phyloP scores from a whole-genome alignment of 768 basidiomycete genomes.

The Suillus weaverae region DNA sequence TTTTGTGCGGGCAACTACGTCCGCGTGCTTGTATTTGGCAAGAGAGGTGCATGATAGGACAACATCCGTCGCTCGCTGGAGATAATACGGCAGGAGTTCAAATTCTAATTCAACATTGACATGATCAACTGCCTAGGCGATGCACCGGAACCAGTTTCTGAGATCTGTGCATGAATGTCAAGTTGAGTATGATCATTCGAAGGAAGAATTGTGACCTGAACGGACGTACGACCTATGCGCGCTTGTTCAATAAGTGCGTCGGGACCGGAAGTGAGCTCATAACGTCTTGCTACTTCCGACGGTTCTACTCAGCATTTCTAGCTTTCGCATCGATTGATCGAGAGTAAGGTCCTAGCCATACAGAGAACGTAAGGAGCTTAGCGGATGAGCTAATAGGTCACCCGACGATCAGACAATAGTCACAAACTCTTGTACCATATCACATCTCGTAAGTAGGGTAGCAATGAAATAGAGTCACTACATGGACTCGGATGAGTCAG shows the following conservation, averaged over 20 bases:
- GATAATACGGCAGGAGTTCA: neutral
- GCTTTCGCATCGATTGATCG: neutral
- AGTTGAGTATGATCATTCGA: neutral
- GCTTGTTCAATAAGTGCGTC: neutral
- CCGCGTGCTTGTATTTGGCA: neutral
- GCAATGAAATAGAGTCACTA: neutral
- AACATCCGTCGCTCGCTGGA: neutral
- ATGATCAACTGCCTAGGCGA: constrained; percentile 13
- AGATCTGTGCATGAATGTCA: neutral
- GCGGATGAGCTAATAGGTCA: constrained; percentile 2
- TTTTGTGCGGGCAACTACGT: neutral
- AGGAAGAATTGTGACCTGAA: neutral
- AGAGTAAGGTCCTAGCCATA: neutral
- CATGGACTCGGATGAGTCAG: neutral
- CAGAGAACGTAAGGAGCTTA: neutral
- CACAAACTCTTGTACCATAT: constrained; percentile 2
- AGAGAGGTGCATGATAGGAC: constrained; percentile 1
- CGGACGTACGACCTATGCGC: neutral
- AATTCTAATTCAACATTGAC: constrained; percentile 10
- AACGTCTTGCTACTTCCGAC: neutral
- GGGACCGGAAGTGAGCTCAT: neutral
- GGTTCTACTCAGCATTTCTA: neutral
- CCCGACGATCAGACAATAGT: neutral
- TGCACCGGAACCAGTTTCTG: neutral
- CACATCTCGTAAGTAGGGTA: too few species aligned